These are phyloP conservation scores for Friedmanniomyces simplex DNA, from an alignment of 495 filamentous ascomycete genomes.

Conservation along the genomic window DNA sequence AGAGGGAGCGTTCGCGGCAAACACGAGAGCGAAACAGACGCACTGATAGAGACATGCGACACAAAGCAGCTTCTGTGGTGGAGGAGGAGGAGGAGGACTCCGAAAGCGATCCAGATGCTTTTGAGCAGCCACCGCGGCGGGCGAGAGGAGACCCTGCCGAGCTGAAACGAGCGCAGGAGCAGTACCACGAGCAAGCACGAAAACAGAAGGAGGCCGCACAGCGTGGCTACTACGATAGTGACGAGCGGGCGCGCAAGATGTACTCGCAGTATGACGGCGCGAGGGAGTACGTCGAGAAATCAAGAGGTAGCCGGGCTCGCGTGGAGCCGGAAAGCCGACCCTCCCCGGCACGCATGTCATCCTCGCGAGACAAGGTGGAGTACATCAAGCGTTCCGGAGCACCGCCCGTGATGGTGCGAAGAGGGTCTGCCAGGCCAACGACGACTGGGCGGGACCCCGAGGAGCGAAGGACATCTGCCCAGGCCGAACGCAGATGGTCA, in stretches of 20 bases:
- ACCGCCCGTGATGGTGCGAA: conserved; percentile 4
- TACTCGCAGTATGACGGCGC: conserved; percentile 9
- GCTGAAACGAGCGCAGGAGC: background rate
- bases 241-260: conserved; percentile 11
- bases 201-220: conserved; percentile 2
- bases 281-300: conserved; percentile 7
- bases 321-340: conserved; percentile 11
- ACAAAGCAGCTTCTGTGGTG: background rate
- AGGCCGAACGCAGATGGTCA: background rate
- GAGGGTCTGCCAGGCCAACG: conserved; percentile 5
- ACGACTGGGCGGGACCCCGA: background rate
- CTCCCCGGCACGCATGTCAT: conserved; percentile 7
- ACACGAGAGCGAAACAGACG: conserved; percentile 7
- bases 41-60: conserved; percentile 8
- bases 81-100: conserved; percentile 10
- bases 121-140: background rate
- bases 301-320: background rate
- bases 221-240: conserved; percentile 3
- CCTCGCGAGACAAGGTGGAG: conserved; percentile 12
- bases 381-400: conserved; percentile 6
- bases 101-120: conserved; percentile 2
- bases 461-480: background rate
- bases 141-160: conserved; percentile 10
- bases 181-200: conserved; percentile 3
- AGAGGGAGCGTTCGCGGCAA: conserved; percentile 4